Conservation (phyloP, 805 yeast genomes). For the Barnettozyma californica region DNA sequence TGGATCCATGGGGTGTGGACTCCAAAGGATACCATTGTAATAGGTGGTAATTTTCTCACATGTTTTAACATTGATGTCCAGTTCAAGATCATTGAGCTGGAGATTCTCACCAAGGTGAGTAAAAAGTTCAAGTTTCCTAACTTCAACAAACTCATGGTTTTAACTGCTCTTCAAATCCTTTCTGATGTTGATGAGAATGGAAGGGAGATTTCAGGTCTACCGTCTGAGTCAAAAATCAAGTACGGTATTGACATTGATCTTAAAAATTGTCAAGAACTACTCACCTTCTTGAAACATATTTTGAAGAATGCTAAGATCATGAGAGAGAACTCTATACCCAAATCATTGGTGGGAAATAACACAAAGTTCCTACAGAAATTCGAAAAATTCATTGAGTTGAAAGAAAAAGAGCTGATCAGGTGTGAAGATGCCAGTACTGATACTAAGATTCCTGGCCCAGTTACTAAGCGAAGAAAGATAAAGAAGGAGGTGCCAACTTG, state of each 20-base stretch:
- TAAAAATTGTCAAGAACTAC: conserved; percentile 6
- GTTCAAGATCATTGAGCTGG: conserved; percentile 55
- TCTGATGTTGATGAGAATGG: conserved; percentile 4
- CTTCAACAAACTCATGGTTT: conserved; percentile 67
- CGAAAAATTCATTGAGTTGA: background rate
- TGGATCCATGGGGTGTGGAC: conserved; percentile 93
- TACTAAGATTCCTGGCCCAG: background rate
- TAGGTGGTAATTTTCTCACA: conserved; percentile 86
- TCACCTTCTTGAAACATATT: conserved; percentile 1
- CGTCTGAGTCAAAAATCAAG: background rate
- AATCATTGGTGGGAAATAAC: background rate
- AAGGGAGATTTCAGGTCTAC: background rate
- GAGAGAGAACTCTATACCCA: background rate
- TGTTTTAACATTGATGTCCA: conserved; percentile 53
- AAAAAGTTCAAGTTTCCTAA: conserved; percentile 72
- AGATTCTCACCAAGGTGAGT: conserved; percentile 65
- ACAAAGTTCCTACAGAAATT: conserved; percentile 1
- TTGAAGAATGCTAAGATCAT: background rate
- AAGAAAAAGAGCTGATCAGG: background rate
- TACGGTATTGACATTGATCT: conserved; percentile 8
- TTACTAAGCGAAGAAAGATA: background rate
- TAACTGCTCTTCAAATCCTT: conserved; percentile 37
- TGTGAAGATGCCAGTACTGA: background rate
- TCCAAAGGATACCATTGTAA: conserved; percentile 70
- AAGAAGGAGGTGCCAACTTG: background rate